These are phyloP conservation scores for Lasiosphaeriaceae sp. DNA, from an alignment of 495 filamentous ascomycete species.

Conservation along the genomic window DNA sequence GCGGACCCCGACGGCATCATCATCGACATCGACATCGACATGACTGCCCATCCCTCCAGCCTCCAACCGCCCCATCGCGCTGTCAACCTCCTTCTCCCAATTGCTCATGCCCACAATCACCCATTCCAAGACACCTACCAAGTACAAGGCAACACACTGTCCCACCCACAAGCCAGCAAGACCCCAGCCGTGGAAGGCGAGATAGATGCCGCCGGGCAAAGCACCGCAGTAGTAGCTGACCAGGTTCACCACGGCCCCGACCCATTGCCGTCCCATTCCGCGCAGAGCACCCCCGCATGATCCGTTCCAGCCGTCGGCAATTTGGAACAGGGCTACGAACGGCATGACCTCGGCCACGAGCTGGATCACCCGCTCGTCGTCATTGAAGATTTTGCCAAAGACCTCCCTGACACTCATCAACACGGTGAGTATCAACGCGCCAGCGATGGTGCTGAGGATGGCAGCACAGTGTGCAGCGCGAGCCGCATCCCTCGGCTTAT, in stretches of 20 bases:
- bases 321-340: constrained; percentile 90
- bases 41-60: constrained; percentile 29
- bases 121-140: constrained; percentile 80
- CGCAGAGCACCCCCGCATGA: constrained; percentile 78
- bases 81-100: constrained; percentile 74
- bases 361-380: constrained; percentile 67
- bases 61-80: constrained; percentile 76
- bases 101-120: constrained; percentile 70
- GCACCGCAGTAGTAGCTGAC: constrained; percentile 87
- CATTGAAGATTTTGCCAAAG: constrained; percentile 82
- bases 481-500: constrained; percentile 62
- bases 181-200: constrained; percentile 89
- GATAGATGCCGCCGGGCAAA: constrained; percentile 75
- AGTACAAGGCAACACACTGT: constrained; percentile 83
- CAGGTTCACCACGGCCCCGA: constrained; percentile 84
- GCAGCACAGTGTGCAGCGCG: constrained; percentile 77
- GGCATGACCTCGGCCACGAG: constrained; percentile 78
- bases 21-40: not conserved
- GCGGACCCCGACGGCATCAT: constrained; percentile 4
- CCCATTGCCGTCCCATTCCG: constrained; percentile 85
- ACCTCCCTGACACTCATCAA: constrained; percentile 71
- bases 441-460: constrained; percentile 65
- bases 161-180: constrained; percentile 82
- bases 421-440: constrained; percentile 62
- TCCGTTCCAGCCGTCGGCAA: constrained; percentile 84